Percentiles rank a stretch among this genome's conserved stretches.
Conservation (phyloP, 805 yeast genomes). For the Saccharomycopsis capsularis region DNA sequence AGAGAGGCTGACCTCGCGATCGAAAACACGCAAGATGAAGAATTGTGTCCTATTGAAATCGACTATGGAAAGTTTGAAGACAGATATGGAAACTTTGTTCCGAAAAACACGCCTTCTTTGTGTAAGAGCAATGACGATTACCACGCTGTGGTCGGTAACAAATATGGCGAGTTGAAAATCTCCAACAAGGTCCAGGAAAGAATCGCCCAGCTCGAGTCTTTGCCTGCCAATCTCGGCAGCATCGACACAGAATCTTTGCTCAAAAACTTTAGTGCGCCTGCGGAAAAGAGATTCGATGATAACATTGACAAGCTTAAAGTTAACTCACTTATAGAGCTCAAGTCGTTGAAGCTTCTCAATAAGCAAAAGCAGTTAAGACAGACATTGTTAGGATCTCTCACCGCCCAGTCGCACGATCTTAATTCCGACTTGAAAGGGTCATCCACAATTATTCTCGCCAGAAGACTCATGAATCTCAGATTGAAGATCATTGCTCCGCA, state of each 20-base stretch:
- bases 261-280: constrained; percentile 34
- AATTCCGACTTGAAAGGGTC: constrained; percentile 44
- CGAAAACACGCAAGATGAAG: not conserved
- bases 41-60: constrained; percentile 25
- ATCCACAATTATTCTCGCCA: constrained; percentile 57
- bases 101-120: constrained; percentile 8
- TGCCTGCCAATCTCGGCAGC: constrained; percentile 68
- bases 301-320: constrained; percentile 53
- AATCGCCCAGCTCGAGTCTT: constrained; percentile 50
- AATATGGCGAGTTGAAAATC: constrained; percentile 46
- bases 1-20: not conserved
- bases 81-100: constrained; percentile 18
- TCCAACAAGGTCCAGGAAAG: constrained; percentile 49
- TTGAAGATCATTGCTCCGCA: constrained; percentile 65
- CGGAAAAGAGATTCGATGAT: constrained; percentile 27
- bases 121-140: constrained; percentile 11
- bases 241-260: constrained; percentile 37
- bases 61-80: constrained; percentile 17
- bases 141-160: constrained; percentile 36
- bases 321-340: constrained; percentile 63
- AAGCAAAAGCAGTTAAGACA: constrained; percentile 68
- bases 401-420: constrained; percentile 50
- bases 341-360: constrained; percentile 55
- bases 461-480: constrained; percentile 60
- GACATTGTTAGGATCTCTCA: constrained; percentile 44